Percentiles rank a stretch among this genome's conserved stretches.
Conservation (phyloP, 1,284 basidiomycete genomes). For the Cutaneotrichosporon cyanovorans region DNA sequence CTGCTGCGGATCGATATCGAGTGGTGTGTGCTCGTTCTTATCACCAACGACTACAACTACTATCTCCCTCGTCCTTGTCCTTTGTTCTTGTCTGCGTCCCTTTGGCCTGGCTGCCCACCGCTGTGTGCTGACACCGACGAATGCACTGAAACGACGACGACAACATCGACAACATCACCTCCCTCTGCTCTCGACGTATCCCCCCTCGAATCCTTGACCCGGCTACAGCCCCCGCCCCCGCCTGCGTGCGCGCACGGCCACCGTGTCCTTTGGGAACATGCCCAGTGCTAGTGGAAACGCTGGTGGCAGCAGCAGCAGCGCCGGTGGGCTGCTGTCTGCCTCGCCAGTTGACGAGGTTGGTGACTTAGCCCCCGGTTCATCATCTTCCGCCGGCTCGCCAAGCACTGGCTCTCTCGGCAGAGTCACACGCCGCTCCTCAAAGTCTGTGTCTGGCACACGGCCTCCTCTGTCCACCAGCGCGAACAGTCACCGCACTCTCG, state of each 20-base stretch:
- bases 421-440: constrained; percentile 15
- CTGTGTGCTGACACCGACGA: neutral
- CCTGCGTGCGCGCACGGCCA: constrained; percentile 30
- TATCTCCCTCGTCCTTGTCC: neutral
- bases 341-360: constrained; percentile 2
- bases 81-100: neutral
- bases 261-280: constrained; percentile 24
- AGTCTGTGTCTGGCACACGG: constrained; percentile 21
- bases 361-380: neutral
- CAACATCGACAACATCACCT: no score
- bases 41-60: no score
- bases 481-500: constrained; percentile 10
- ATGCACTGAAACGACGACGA: no score
- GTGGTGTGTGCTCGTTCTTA: no score
- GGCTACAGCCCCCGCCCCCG: constrained; percentile 1
- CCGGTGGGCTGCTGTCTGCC: constrained; percentile 5
- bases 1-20: neutral
- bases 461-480: constrained; percentile 17
- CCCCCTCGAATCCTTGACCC: no score
- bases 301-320: neutral
- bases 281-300: constrained; percentile 9
- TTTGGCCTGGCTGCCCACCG: neutral
- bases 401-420: neutral
- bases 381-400: constrained; percentile 6
- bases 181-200: neutral